These are phyloP conservation scores for Euphorbia celastroides DNA, from an alignment of 441 rosid species.

Conservation along the genomic window DNA sequence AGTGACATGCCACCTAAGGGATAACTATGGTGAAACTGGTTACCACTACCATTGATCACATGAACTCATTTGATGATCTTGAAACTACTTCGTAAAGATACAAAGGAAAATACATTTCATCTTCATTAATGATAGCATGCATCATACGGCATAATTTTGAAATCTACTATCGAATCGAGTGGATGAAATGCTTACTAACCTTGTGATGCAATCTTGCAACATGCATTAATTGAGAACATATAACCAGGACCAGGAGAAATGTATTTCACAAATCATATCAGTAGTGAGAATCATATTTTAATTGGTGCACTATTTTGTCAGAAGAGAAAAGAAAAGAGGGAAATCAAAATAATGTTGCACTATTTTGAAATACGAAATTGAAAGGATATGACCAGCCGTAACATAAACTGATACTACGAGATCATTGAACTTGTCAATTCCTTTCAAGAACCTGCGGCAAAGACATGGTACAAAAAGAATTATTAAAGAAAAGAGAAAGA, in stretches of 20 bases:
- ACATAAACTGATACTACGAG: constrained; percentile 91
- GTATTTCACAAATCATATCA: not conserved
- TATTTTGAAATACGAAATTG: not conserved
- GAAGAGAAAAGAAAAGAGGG: not conserved
- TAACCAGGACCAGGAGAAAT: not conserved
- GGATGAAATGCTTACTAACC: no score
- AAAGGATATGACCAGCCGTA: constrained; percentile 98
- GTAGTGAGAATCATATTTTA: not conserved
- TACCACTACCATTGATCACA: not conserved
- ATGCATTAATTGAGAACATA: not conserved
- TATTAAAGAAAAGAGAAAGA: not conserved
- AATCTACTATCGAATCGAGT: not conserved
- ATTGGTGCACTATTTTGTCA: not conserved
- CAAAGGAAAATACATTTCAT: not conserved
- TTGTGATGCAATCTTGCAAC: not conserved
- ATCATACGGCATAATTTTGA: not conserved
- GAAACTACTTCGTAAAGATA: not conserved
- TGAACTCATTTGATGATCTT: not conserved
- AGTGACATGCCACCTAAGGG: not conserved
- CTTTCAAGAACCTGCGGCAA: constrained; percentile 77
- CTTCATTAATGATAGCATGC: not conserved
- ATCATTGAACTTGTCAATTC: constrained; percentile 89
- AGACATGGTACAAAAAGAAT: not conserved
- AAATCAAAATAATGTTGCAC: not conserved
- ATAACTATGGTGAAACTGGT: not conserved